Evolutionary conservation across 177 flowering plant species (phyloP).

Genomic region (Vitis hybrid): DNA sequence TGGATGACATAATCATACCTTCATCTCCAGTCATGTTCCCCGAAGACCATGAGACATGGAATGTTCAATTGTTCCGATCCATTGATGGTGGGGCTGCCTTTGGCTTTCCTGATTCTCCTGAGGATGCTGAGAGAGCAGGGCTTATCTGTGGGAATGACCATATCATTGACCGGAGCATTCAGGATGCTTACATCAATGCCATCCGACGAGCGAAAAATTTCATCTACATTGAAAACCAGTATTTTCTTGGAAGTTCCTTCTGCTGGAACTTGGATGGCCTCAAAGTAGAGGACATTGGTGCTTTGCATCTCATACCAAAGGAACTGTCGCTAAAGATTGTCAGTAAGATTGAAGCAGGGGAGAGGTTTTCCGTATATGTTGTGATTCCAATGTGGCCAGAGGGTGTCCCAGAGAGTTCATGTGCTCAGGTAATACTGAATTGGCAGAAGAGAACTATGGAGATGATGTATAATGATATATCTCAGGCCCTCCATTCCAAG

Average conservation of each 20-base stretch:
- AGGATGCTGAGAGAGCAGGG: neutral
- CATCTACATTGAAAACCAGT: constrained; percentile 61
- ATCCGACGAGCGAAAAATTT: constrained; percentile 26
- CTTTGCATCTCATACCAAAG: constrained; percentile 7
- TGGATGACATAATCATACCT: constrained; percentile 31
- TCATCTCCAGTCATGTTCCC: constrained; percentile 37
- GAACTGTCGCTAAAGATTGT: constrained; percentile 46
- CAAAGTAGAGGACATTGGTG: neutral
- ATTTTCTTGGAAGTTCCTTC: constrained; percentile 27
- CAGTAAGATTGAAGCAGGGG: constrained; percentile 12
- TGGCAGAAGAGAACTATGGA: constrained; percentile 37
- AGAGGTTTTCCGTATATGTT: constrained; percentile 10
- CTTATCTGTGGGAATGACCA: neutral
- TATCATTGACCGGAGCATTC: constrained; percentile 50
- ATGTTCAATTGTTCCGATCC: constrained; percentile 55
- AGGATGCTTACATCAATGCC: constrained; percentile 46
- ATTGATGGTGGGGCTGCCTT: constrained; percentile 61
- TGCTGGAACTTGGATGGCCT: neutral
- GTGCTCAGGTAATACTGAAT: constrained; percentile 7
- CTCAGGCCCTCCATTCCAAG: neutral
- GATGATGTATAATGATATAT: constrained; percentile 43
- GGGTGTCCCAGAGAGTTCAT: constrained; percentile 7
- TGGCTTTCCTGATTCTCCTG: constrained; percentile 26
- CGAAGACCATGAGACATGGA: constrained; percentile 50
- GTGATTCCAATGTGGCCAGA: constrained; percentile 16